Evolutionary conservation across 192 early-diverging fungal species (phyloP).

Genomic region (Mortierella alpina): DNA sequence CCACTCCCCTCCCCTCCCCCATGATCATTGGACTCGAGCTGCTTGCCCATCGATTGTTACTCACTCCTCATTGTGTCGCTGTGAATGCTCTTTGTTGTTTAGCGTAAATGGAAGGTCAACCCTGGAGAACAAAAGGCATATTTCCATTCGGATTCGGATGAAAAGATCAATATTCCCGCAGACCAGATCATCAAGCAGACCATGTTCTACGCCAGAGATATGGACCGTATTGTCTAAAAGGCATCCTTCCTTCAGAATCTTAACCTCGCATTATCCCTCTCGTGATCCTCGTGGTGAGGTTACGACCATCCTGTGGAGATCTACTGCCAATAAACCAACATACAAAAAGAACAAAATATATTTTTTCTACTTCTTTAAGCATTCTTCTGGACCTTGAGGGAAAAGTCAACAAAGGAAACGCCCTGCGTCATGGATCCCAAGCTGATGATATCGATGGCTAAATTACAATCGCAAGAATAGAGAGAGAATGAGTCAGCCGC

Average conservation of each 20-base stretch:
- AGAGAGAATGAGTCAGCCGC: not conserved
- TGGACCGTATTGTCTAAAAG: conserved; percentile 93
- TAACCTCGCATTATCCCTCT: no score
- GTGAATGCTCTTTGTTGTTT: conserved; percentile 8
- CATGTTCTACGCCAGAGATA: conserved; percentile 90
- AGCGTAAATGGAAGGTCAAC: conserved; percentile 87
- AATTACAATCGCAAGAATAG: not conserved
- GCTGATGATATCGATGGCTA: conserved; percentile 89
- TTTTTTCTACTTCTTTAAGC: conserved; percentile 12
- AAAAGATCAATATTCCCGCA: conserved; percentile 79
- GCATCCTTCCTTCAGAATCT: not conserved
- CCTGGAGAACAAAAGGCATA: conserved; percentile 84
- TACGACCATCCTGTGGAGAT: no score
- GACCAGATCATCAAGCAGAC: conserved; percentile 87
- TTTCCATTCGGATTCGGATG: conserved; percentile 75
- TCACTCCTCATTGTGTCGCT: not conserved
- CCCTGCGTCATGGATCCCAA: conserved; percentile 94
- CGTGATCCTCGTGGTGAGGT: no score
- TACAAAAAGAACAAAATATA: not conserved
- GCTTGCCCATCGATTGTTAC: not conserved
- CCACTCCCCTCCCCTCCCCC: not conserved
- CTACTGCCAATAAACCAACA: not conserved
- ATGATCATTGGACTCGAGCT: not conserved
- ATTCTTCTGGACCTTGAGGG: conserved; percentile 83
- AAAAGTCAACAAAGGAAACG: conserved; percentile 97